Conservation (phyloP, 805 yeast genomes). For the Candida methanosorbosa region DNA sequence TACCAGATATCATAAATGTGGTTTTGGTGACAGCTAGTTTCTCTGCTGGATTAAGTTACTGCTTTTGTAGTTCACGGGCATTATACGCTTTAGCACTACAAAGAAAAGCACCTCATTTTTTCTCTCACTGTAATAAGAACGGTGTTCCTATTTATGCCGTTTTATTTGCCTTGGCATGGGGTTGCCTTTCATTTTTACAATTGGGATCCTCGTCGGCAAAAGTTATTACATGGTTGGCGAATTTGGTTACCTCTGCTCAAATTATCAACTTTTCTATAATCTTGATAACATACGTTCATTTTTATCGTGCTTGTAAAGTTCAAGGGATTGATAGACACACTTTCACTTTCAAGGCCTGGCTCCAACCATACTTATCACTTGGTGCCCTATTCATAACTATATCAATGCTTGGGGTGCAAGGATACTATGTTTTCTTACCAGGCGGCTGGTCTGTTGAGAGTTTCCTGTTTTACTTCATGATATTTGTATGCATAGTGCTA, state of each 20-base stretch:
- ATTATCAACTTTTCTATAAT: conserved; percentile 52
- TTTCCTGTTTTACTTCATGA: conserved; percentile 68
- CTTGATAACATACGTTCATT: conserved; percentile 50
- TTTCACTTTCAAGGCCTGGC: conserved; percentile 45
- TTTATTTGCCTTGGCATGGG: conserved; percentile 31
- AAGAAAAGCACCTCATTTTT: conserved; percentile 37
- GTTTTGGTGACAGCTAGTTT: conserved; percentile 34
- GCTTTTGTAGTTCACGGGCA: conserved; percentile 38
- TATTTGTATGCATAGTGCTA: conserved; percentile 45
- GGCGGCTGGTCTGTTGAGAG: conserved; percentile 54
- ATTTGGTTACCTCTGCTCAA: conserved; percentile 63
- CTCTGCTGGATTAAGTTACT: conserved; percentile 41
- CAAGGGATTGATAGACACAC: conserved; percentile 40
- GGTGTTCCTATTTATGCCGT: conserved; percentile 42
- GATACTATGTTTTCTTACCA: conserved; percentile 62
- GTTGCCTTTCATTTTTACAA: conserved; percentile 38
- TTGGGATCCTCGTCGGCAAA: conserved; percentile 47
- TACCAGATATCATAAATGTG: conserved; percentile 38
- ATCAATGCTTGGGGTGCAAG: conserved; percentile 51
- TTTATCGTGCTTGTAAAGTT: conserved; percentile 47
- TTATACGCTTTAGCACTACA: conserved; percentile 37
- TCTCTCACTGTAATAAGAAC: conserved; percentile 33
- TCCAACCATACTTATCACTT: conserved; percentile 51
- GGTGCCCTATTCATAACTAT: conserved; percentile 37
- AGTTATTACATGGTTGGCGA: conserved; percentile 70